Evolutionary conservation across 2,329 filamentous ascomycete species (phyloP), one percentile per base, ranked within the genome.

Genomic region (Penicillium janthinellum): DNA sequence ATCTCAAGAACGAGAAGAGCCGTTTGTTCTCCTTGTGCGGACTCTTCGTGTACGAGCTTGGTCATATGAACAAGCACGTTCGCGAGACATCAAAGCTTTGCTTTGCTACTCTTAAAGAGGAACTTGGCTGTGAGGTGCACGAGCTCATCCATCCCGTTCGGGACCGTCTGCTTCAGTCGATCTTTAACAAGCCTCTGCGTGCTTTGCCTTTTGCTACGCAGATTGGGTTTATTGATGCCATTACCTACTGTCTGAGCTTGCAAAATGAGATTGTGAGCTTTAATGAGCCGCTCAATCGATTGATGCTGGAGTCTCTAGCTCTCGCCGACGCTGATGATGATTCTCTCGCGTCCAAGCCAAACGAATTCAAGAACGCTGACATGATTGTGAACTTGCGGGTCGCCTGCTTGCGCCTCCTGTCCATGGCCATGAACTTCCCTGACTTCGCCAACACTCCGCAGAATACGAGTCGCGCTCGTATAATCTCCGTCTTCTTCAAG

Each of bases 401-500:
- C 11, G 91, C 95, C 10, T 99, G 96, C 69, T 92, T 99, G 70
- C 92, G 90, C 62, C 88, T 99, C 41, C 81, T 99, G 39, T 96
- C 92, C 52, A 96, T 92, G 60, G 95, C 95, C 0, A 96, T 98
- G 85, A 86, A 88, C 45, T 95, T 96, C 72, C 90, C 94, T 5
- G 94, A 97, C 37, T 98, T 97, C 73, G 89, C 89, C 61, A 92
- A 91, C 56, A 88, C 86, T 1, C 84, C 87, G 39, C 87, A 87
- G 50, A 90, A 90, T 64, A 82, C 83, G 42, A 86, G 82, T 41
- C 81, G 83, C 60, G 79, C 82, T 61, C 82, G 86, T 47, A 96
- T 98, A 50, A 93, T 99, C 17, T 88, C 91, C 0, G 92, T 98
- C 1, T 99, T 99, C 79, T 99, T 99, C 84, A 98, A 97, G 72